Evolutionary conservation across 2,329 filamentous ascomycete species (phyloP).

Genomic region (Alternaria panax): DNA sequence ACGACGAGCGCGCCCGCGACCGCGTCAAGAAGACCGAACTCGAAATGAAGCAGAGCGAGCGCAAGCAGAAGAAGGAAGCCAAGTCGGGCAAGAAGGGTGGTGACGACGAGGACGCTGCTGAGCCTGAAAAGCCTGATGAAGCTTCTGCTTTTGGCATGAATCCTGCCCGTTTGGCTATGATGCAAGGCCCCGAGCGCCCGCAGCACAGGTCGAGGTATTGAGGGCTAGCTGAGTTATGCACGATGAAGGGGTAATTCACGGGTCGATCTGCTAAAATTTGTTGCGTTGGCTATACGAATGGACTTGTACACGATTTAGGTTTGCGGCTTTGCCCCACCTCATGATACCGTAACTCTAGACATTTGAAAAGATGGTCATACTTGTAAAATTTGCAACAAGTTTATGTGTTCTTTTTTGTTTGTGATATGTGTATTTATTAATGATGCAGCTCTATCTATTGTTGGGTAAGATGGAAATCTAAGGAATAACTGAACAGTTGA

Average conservation of each 20-base stretch:
- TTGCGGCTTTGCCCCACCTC: not conserved
- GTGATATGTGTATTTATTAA: too few species aligned
- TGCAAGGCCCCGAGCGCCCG: conserved; percentile 32
- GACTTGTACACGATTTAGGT: not conserved
- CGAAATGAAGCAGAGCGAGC: conserved; percentile 50
- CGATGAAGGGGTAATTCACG: not conserved
- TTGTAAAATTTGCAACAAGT: too few species aligned
- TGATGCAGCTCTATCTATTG: not conserved
- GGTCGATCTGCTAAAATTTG: not conserved
- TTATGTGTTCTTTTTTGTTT: too few species aligned
- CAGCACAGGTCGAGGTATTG: conserved; percentile 31
- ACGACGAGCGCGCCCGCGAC: conserved; percentile 68
- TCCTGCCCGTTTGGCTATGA: conserved; percentile 48
- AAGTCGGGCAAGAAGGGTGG: conserved; percentile 30
- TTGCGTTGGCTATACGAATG: not conserved
- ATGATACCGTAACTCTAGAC: conserved; percentile 9
- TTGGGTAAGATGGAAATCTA: not conserved
- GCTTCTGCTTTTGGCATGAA: conserved; percentile 45
- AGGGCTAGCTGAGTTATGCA: not conserved
- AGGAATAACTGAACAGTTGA: conserved; percentile 1
- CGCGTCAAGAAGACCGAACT: conserved; percentile 56
- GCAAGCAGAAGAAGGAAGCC: conserved; percentile 51
- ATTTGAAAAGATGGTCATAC: not conserved
- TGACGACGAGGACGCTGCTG: conserved; percentile 16
- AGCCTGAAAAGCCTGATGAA: conserved; percentile 21